These are phyloP conservation scores for Parascedosporium putredinis DNA, from an alignment of 2,329 filamentous ascomycete genomes.

Conservation along the genomic window DNA sequence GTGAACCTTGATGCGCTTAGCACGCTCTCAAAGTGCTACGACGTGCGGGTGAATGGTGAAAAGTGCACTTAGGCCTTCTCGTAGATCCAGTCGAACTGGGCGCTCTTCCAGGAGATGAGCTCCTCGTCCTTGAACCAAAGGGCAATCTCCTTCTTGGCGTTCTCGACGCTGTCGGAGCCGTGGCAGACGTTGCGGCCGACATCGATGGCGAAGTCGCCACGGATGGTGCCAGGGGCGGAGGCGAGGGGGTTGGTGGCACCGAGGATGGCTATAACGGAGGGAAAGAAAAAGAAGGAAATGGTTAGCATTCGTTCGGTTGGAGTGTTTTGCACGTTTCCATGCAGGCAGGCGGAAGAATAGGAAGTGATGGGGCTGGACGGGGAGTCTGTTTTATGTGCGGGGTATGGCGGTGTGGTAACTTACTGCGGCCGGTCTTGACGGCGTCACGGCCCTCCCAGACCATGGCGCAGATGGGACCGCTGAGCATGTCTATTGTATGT, in stretches of 20 bases:
- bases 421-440: slow-evolving; percentile 93
- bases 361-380: slow-evolving; percentile 10
- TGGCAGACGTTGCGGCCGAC: slow-evolving; percentile 97
- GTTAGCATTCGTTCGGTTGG: no score
- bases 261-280: slow-evolving; percentile 81
- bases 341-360: slow-evolving; percentile 11
- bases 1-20: no score
- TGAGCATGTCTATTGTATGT: slow-evolving; percentile 69
- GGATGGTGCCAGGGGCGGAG: slow-evolving; percentile 94
- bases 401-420: slow-evolving; percentile 21
- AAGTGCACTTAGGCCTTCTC: slow-evolving; percentile 64
- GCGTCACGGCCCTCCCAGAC: slow-evolving; percentile 98
- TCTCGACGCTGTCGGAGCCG: slow-evolving; percentile 97
- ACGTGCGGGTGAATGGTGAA: no score
- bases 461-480: slow-evolving; percentile 97
- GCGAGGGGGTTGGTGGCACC: slow-evolving; percentile 97
- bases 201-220: slow-evolving; percentile 77
- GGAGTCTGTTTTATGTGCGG: neutral
- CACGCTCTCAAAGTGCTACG: no score
- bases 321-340: no score
- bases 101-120: slow-evolving; percentile 72
- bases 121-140: slow-evolving; percentile 95
- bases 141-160: slow-evolving; percentile 98
- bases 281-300: neutral
- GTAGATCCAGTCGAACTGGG: slow-evolving; percentile 91